Base-by-base conservation (phyloP, 2,329 filamentous ascomycete species). In the Orbilia ellipsospora region DNA sequence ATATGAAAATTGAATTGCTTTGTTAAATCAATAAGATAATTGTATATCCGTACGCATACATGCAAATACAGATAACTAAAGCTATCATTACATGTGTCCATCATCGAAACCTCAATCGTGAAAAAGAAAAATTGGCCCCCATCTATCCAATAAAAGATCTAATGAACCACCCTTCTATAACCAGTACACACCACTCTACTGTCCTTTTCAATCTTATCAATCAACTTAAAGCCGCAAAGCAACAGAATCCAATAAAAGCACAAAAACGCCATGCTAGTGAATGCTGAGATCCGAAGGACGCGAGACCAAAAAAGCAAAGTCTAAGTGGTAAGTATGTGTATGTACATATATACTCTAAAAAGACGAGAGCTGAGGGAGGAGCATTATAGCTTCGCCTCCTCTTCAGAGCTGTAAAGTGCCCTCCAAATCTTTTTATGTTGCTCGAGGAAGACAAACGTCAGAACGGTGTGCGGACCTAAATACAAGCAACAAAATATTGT, bases 381-480 rank as follows among this genome's bases (percentile, higher is more conserved):
- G 16, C 18, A 13, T 44, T 52, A 68, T 7, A 60, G 52, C 13
- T 61, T 52, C 8, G 16, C 23, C 15, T 56, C 51, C 12, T 75
- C 64, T 12, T 75, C 64, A 12, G 61, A 26, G 7, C 50, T 26
- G 23, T 75, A 65, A 28, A 75, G 55, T 15, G 72, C 72, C 36
- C 57, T 77, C 78, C 77, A 96, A 26, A 89, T 82, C 82, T 90
- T 92, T 84, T 94, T 93, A 83, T 96, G 93, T 82, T 92, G 89
- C 82, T 96, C 93, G 80, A 96, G 82, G 82, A 95, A 94, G 80
- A 96, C 81, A 82, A 96, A 94, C 42, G 92, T 96, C 79, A 90
- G 90, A 75, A 96, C 91, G 6, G 92, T 96, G 84, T 96, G 93
- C 42, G 87, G 86, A 0, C 78, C 65, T 70, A 60, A 57, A 23